Percentiles rank a stretch among this genome's conserved stretches.
These are phyloP conservation scores for Lachancea fermentati DNA, from an alignment of 805 yeast genomes.

Conservation along the genomic window DNA sequence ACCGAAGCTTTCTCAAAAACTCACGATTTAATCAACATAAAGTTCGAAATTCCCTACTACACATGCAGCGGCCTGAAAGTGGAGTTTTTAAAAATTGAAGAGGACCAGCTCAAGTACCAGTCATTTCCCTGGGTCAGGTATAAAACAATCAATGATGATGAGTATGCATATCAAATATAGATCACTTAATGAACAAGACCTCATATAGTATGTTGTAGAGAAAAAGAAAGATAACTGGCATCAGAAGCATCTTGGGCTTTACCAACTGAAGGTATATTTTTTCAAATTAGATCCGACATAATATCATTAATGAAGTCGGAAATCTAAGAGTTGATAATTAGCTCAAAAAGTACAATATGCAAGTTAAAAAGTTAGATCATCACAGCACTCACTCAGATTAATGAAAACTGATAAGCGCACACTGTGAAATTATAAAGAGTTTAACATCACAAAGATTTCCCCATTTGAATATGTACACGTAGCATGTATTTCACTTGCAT, in stretches of 20 bases:
- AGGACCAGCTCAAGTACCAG: constrained; percentile 53
- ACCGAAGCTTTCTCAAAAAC: constrained; percentile 6
- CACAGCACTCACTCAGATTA: too few relatives aligned
- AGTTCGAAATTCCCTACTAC: constrained; percentile 59
- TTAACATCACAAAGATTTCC: too few relatives aligned
- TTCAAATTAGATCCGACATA: too few relatives aligned
- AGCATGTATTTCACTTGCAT: neutral
- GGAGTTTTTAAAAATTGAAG: constrained; percentile 61
- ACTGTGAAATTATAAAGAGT: too few relatives aligned
- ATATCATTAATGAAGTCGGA: too few relatives aligned
- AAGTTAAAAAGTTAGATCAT: too few relatives aligned
- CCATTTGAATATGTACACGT: neutral
- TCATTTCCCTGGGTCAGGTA: constrained; percentile 80
- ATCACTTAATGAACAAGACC: neutral
- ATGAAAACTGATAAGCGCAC: too few relatives aligned
- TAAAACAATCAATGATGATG: constrained; percentile 39
- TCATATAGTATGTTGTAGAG: neutral
- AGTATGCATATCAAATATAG: constrained; percentile 28
- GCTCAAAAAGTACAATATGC: too few relatives aligned
- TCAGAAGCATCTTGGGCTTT: too few relatives aligned
- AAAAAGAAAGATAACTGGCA: neutral
- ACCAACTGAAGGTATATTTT: too few relatives aligned
- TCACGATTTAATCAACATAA: constrained; percentile 36
- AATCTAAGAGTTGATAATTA: too few relatives aligned
- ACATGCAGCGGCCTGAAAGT: constrained; percentile 63